Conservation (phyloP, 2,329 filamentous ascomycete genomes). For the Pyrenophora tritici-repentis region DNA sequence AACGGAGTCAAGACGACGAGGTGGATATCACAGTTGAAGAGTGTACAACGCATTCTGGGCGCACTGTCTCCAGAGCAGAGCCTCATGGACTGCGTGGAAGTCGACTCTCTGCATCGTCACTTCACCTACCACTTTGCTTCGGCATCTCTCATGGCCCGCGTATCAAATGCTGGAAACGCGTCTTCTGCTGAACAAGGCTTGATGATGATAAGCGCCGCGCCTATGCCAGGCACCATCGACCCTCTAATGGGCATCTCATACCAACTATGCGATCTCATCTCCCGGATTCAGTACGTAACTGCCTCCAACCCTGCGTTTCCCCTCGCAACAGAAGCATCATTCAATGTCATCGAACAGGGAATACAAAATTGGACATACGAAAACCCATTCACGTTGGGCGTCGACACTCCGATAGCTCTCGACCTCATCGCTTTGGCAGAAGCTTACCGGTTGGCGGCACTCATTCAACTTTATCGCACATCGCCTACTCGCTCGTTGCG, state of each 20-base stretch:
- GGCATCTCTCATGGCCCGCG: constrained; percentile 42
- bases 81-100: constrained; percentile 34
- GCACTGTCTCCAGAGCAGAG: constrained; percentile 31
- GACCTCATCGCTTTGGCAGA: constrained; percentile 45
- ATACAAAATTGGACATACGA: constrained; percentile 43
- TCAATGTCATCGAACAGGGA: constrained; percentile 37
- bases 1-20: constrained; percentile 42
- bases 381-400: constrained; percentile 35
- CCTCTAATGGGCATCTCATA: constrained; percentile 46
- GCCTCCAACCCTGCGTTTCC: constrained; percentile 41
- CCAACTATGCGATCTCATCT: constrained; percentile 41
- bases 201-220: constrained; percentile 21
- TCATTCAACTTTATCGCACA: constrained; percentile 44
- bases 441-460: constrained; percentile 40
- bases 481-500: constrained; percentile 32
- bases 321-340: constrained; percentile 40
- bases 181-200: constrained; percentile 27
- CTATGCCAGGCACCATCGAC: constrained; percentile 37
- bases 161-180: constrained; percentile 23
- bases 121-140: constrained; percentile 47
- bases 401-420: constrained; percentile 40
- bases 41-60: constrained; percentile 39
- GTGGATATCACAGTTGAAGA: constrained; percentile 45
- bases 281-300: constrained; percentile 43
- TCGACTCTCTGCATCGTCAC: constrained; percentile 43